Base-by-base conservation (phyloP, 2,329 filamentous ascomycete species). In the Cadophora luteo-olivacea region DNA sequence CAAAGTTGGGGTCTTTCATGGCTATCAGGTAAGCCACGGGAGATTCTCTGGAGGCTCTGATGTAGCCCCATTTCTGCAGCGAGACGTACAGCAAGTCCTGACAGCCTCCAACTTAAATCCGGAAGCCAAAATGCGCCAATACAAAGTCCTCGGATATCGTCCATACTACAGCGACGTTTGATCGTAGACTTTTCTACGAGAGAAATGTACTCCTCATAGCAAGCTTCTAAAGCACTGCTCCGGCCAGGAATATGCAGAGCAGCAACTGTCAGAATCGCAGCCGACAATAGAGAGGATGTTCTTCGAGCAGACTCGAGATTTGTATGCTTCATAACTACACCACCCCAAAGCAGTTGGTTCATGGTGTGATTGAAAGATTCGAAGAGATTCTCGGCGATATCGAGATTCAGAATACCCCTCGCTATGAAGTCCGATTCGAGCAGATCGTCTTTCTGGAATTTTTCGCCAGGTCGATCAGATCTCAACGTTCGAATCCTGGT, bases 91-190 rank as follows among this genome's bases (percentile, higher is more conserved):
- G 61, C 61, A n/a, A 29, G 45, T 22, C 61, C 49, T 11, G 49
- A 51, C 11, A 63, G 32, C 29, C 45, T 63, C 61, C 61, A 63
- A 45, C 41, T 51, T n/a, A 63, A 22, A 11, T 63, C 61, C 25
- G 61, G 41, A 24, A 63, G 61, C 61, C 61, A 63, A 19, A 63
- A 63, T 16, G 61, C 61, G 24, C 61, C 61, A 32, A 63, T 63
- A 36, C 61, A 63, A 25, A 63, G 32, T 24, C 36, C 61, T 24
- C 61, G 41, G 22, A 63, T 52, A 9, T 63, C 61, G 45, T 63
- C 61, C 24, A 63, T 8, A 7, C 29, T 63, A 51, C 49, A 51
- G 22, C 48, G 41, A n/a, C 41, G 49, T 16, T 49, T 51, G 45
- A 52, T 32, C n/a, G 61, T 51, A 48, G 45, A 33, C 3, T 32